phyloP scores from a whole-genome alignment of 108 stramenopile genomes.

The Discostella pseudostelligera region DNA sequence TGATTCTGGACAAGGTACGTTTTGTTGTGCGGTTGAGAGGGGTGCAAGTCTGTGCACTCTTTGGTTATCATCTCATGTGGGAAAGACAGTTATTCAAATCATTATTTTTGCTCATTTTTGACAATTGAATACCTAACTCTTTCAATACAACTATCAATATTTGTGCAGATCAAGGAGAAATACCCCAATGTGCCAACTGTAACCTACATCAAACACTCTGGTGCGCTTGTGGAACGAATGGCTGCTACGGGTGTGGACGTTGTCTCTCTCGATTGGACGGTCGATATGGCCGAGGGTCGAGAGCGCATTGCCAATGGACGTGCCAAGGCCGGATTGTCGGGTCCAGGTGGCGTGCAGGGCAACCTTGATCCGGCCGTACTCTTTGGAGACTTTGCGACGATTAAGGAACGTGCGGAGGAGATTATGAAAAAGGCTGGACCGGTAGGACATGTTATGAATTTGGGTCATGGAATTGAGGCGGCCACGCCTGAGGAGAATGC shows the following conservation, averaged over 20 bases:
- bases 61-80: too few relatives aligned
- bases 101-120: too few relatives aligned
- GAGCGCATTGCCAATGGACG: constrained; percentile 74
- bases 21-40: neutral
- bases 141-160: neutral
- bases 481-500: constrained; percentile 95
- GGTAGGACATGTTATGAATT: constrained; percentile 96
- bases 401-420: constrained; percentile 91
- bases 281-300: constrained; percentile 94
- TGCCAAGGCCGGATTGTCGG: constrained; percentile 64
- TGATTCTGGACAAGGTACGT: constrained; percentile 79
- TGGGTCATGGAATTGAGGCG: constrained; percentile 98
- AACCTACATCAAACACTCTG: constrained; percentile 91
- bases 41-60: too few relatives aligned
- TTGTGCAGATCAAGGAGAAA: constrained; percentile 68
- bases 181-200: constrained; percentile 95
- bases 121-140: too few relatives aligned
- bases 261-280: constrained; percentile 97
- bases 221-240: constrained; percentile 89
- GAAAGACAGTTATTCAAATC: too few relatives aligned
- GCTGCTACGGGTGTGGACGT: constrained; percentile 94
- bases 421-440: constrained; percentile 89
- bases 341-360: constrained; percentile 87
- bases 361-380: constrained; percentile 96
- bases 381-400: constrained; percentile 86